Percentiles rank a stretch among this genome's conserved stretches.
Evolutionary conservation across 192 early-diverging fungal genomes (phyloP).

Genomic region (Spizellomyces punctatus): DNA sequence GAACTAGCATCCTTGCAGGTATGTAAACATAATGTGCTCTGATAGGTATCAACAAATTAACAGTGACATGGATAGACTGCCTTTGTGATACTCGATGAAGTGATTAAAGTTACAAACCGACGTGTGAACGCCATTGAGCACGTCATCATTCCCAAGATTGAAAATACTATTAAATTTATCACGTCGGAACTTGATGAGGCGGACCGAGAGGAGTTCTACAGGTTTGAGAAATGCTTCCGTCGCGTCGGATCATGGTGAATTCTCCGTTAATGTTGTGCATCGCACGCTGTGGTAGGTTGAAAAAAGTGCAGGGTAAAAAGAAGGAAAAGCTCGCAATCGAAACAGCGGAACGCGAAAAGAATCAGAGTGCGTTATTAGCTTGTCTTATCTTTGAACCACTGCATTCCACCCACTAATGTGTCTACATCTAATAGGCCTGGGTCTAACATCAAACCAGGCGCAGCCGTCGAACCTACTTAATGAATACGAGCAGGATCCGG

Average conservation of each 20-base stretch:
- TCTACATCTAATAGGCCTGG: background rate
- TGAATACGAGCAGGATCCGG: slow-evolving; percentile 60
- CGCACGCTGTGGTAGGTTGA: slow-evolving; percentile 60
- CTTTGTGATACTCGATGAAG: slow-evolving; percentile 98
- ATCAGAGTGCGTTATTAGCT: slow-evolving; percentile 15
- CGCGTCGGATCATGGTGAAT: background rate
- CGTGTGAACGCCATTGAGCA: slow-evolving; percentile 99
- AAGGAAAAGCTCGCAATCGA: slow-evolving; percentile 76
- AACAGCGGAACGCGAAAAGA: slow-evolving; percentile 53
- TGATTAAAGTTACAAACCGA: slow-evolving; percentile 98
- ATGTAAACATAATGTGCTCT: background rate
- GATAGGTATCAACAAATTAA: background rate
- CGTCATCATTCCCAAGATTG: slow-evolving; percentile 97
- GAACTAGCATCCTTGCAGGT: slow-evolving; percentile 98
- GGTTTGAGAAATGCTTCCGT: slow-evolving; percentile 33
- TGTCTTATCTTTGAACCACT: background rate
- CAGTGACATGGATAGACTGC: slow-evolving; percentile 67
- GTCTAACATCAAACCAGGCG: background rate
- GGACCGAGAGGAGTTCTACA: slow-evolving; percentile 99
- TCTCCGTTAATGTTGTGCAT: background rate
- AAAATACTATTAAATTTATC: slow-evolving; percentile 98
- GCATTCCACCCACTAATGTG: slow-evolving; percentile 1
- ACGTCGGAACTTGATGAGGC: slow-evolving; percentile 97
- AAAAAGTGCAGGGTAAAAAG: slow-evolving; percentile 99
- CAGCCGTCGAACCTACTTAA: slow-evolving; percentile 41